Conservation (phyloP, 192 early-diverging fungal species). For the Anaeromyces robustus region DNA sequence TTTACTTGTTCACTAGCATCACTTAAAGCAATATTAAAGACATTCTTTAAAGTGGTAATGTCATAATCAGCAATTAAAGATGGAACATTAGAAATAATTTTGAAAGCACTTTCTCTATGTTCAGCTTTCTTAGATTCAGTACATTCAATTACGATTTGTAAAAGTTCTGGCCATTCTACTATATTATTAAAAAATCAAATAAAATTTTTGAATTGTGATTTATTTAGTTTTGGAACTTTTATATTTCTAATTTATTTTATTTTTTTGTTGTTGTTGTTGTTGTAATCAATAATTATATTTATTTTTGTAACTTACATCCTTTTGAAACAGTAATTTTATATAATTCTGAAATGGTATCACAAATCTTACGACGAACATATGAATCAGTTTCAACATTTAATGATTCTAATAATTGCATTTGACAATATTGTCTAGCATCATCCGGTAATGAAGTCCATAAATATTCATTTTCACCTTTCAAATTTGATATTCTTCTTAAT, state of each 20-base stretch:
- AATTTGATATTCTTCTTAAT: constrained; percentile 46
- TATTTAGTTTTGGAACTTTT: no score
- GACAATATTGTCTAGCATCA: constrained; percentile 44
- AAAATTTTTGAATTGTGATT: no score
- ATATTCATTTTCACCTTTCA: constrained; percentile 30
- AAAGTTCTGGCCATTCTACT: constrained; percentile 70
- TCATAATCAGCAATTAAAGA: constrained; percentile 58
- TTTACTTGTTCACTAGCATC: constrained; percentile 39
- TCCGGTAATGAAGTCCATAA: constrained; percentile 61
- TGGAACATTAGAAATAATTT: constrained; percentile 73
- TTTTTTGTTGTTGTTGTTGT: no score
- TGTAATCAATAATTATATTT: no score
- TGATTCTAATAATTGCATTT: constrained; percentile 60
- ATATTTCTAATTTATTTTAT: no score
- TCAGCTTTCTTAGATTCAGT: constrained; percentile 54
- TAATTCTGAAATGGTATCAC: constrained; percentile 85
- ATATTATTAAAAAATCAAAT: neutral
- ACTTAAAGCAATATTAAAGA: constrained; percentile 57
- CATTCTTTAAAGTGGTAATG: constrained; percentile 44
- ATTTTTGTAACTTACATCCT: constrained; percentile 17
- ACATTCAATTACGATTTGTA: constrained; percentile 64
- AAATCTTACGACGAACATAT: constrained; percentile 76
- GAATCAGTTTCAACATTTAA: constrained; percentile 57
- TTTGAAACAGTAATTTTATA: constrained; percentile 36
- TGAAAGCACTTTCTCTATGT: constrained; percentile 77